phyloP scores from a whole-genome alignment of 768 basidiomycete genomes.

The Polyporus arcularius region DNA sequence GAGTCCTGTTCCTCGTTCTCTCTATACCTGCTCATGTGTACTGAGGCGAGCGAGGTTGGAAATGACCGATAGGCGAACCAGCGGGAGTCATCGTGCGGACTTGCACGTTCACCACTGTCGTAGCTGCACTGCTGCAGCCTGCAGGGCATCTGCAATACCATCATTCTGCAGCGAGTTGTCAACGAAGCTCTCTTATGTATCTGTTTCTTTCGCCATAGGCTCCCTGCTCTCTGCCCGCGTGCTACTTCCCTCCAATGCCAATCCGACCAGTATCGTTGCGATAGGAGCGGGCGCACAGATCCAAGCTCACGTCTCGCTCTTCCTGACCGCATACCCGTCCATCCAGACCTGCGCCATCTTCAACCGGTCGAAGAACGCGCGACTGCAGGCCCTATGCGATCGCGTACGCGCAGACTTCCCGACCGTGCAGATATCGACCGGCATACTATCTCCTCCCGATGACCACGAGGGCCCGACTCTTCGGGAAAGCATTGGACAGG shows the following conservation, averaged over 20 bases:
- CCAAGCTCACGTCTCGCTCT: constrained; percentile 61
- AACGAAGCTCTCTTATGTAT: neutral
- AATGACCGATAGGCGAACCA: no score
- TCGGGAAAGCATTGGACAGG: constrained; percentile 36
- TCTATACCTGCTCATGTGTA: no score
- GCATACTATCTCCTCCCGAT: constrained; percentile 5
- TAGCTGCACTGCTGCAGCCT: neutral
- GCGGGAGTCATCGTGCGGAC: no score
- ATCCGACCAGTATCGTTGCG: constrained; percentile 51
- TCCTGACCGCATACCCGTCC: constrained; percentile 57
- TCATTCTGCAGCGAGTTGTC: neutral
- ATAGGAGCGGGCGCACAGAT: constrained; percentile 80
- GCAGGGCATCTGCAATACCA: neutral
- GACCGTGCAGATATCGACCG: constrained; percentile 14
- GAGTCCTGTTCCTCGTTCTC: no score
- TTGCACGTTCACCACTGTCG: no score
- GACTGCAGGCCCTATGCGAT: constrained; percentile 42
- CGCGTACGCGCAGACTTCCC: constrained; percentile 33
- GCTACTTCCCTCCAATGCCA: constrained; percentile 37
- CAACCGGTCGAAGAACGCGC: constrained; percentile 57
- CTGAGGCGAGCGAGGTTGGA: no score
- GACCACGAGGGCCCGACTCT: constrained; percentile 23
- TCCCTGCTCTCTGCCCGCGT: constrained; percentile 67
- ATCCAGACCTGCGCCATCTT: constrained; percentile 58
- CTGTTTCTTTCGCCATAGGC: constrained; percentile 39